Evolutionary conservation across 257 asterid species (phyloP).

Genomic region (Rhazya stricta): DNA sequence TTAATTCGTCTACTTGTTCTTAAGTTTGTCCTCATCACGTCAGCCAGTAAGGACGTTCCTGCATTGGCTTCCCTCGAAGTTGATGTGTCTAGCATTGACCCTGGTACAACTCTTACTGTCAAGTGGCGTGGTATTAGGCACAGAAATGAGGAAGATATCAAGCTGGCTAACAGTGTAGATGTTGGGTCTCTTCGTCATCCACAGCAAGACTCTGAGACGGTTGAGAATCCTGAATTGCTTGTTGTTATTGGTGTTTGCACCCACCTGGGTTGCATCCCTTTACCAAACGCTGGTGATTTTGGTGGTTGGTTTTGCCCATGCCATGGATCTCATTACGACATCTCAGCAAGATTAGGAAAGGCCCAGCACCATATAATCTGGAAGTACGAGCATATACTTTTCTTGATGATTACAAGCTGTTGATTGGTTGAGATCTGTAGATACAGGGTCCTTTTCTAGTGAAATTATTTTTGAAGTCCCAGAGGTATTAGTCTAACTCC

Average conservation of each 20-base stretch:
- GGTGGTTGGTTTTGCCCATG: conserved; percentile 93
- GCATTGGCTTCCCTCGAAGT: conserved; percentile 76
- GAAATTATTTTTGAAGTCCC: neutral
- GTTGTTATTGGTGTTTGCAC: conserved; percentile 74
- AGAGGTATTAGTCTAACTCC: neutral
- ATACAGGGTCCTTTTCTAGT: too few species aligned
- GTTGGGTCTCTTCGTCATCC: conserved; percentile 61
- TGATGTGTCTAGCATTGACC: conserved; percentile 71
- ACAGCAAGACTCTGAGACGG: conserved; percentile 69
- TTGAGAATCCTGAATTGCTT: conserved; percentile 74
- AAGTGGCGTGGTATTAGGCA: conserved; percentile 90
- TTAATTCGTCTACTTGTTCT: conserved; percentile 70
- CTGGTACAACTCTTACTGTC: conserved; percentile 77
- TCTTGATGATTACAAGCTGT: conserved; percentile 63
- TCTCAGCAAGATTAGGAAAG: conserved; percentile 74
- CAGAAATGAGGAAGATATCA: conserved; percentile 65
- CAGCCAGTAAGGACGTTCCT: conserved; percentile 80
- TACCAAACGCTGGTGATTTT: conserved; percentile 83
- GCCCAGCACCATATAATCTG: conserved; percentile 71
- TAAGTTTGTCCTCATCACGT: conserved; percentile 76
- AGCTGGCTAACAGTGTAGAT: conserved; percentile 65
- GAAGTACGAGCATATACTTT: conserved; percentile 74
- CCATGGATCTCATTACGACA: conserved; percentile 75
- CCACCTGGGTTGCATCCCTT: conserved; percentile 72
- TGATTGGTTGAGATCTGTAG: conserved; percentile 48